Evolutionary conservation across 2,329 filamentous ascomycete genomes (phyloP), one percentile per base, ranked within the genome.

Genomic region (Nannizziopsis barbatae): DNA sequence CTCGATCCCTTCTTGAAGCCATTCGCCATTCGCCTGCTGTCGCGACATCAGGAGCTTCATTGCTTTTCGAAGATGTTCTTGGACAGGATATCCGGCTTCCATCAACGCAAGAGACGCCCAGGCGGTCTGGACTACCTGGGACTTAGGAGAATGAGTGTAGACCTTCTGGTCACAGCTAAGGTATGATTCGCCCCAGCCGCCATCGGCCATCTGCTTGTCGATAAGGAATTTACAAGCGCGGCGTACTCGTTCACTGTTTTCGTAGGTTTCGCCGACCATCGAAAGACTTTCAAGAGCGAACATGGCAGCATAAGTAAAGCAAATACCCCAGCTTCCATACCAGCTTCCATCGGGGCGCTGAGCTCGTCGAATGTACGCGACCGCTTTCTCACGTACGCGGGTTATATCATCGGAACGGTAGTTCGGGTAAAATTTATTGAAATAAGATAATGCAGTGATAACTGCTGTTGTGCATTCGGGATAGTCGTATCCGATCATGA

Each of bases 401-500:
- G 77, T 72, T 55, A 98, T 90, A 52, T 96, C 90, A 0, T 75
- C 65, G 0, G 76, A 62, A 43, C 90, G 79, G 65, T 98, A 94
- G 22, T 83, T 71, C 0, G 90, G 87, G 72, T 87, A 93, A 63
- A 85, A 75, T 59, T 83, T 76, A 55, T 79, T 77, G 71, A 96
- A 96, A 1, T 90, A 73, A 3, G 83, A 84, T 15, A 98, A 73
- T 0, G 86, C 88, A 1, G 86, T 95, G 2, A 98, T 84, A 27
- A 88, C 87, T 0, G 92, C 89, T 2, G 92, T 96, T 0, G 92
- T 98, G 71, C 92, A 98, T 66, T 98, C 92, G 0, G 90, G 88
- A 61, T 98, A 96, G 64, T 95, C 87, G 64, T 98, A 98, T 62
- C 96, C 90, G 47, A 98, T 83, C 92, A 98, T 98, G 69, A 98